Evolutionary conservation across 306 rosid genomes (phyloP), one percentile per base, ranked within the genome.

Genomic region (Inga leiocalycina): DNA sequence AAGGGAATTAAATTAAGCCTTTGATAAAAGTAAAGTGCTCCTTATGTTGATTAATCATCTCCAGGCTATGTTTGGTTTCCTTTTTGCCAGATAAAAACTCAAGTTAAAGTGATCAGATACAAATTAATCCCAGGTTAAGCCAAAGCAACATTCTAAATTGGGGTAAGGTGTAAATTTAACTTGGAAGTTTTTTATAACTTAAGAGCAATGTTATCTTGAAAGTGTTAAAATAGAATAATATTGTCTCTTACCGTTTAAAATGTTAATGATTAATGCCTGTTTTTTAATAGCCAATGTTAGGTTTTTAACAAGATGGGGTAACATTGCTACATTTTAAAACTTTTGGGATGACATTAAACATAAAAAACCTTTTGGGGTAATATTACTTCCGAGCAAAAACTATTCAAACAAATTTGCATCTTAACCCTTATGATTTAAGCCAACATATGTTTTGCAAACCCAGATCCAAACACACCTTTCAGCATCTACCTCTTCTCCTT

Each of bases 271-370:
- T 4, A 3, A 35, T 0, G 5, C 5, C 3, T 2, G 37, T 6
- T 6, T 39, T 39, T 39, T 6, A 39, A 39, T 2, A 5, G 1
- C 1, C 43, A 39, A 39, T 37, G 7, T 37, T 5, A 37, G 6
- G 0, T 39, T 39, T 39, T 39, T 39, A 39, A 39, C 8, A 39
- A 1, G 1, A 1, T 39, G 6, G 6, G 6, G 8, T 6, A 39
- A 6, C 2, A 39, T 39, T 6, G 2, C 8, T 39, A 39, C 0
- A 39, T 39, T 39, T 39, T 39, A 0, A 39, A 39, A 39, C 1
- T 39, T 39, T 1, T 1, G 8, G 7, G 1, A 0, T 0, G 0
- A 6, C 8, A 39, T 39, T 6, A 6, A 39, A 39, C 6, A 39
- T 39, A 5, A 39, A 39, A 39, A 39, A 39, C 6, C 8, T 39